A percentile compares a stretch with the other conserved stretches of the same genome.
These are phyloP conservation scores for Vaucheria bursata DNA, from an alignment of 352 stramenopile genomes.

Conservation along the genomic window DNA sequence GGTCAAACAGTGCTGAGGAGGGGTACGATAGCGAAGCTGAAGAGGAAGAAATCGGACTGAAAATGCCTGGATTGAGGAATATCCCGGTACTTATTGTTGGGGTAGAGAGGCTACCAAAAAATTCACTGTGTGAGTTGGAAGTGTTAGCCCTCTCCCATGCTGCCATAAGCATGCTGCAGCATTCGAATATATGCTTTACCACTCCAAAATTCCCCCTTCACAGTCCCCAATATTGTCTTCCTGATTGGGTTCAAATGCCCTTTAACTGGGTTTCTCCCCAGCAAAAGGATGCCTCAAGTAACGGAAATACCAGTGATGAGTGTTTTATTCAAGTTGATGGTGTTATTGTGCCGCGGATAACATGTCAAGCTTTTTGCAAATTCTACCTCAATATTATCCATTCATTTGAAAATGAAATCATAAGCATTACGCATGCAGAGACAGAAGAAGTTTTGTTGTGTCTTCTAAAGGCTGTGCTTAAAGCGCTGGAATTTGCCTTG, in stretches of 20 bases:
- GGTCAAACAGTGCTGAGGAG: constrained; percentile 33
- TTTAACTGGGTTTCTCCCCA: not conserved
- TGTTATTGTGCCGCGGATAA: not conserved
- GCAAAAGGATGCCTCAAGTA: not conserved
- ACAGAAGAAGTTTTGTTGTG: not conserved
- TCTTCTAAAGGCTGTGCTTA: constrained; percentile 3
- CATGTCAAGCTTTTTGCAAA: not conserved
- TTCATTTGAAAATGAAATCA: too few species aligned
- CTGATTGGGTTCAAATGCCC: not conserved
- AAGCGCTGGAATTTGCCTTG: constrained; percentile 4
- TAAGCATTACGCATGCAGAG: too few species aligned
- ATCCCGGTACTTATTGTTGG: constrained; percentile 25
- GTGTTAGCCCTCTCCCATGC: constrained; percentile 21
- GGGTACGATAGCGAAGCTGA: constrained; percentile 32
- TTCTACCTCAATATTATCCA: too few species aligned
- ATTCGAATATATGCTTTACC: too few species aligned
- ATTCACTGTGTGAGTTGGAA: constrained; percentile 19
- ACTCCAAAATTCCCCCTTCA: not conserved
- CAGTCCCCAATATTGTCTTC: not conserved
- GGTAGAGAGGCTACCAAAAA: constrained; percentile 13
- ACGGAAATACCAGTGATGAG: not conserved
- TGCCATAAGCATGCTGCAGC: constrained; percentile 19
- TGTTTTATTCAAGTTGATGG: not conserved
- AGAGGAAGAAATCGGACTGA: too few species aligned
- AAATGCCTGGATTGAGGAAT: not conserved